Evolutionary conservation across 192 early-diverging fungal genomes (phyloP).

Genomic region (Podila epicladia): DNA sequence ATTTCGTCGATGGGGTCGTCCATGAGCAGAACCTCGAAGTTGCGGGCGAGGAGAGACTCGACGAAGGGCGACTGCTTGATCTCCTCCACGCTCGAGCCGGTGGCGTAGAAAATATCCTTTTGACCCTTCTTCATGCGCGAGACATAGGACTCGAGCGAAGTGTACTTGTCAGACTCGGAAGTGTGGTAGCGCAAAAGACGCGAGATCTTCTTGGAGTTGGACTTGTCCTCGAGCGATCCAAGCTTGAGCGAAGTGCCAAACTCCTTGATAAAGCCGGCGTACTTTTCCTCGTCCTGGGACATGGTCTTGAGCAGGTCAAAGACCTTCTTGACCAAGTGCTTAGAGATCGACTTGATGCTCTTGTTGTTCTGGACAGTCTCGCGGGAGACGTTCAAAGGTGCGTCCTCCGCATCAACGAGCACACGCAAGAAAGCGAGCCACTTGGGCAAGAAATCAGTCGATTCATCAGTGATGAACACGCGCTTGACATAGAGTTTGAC

Average conservation of each 20-base stretch:
- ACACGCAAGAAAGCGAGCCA: conserved; percentile 95
- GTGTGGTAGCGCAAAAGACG: conserved; percentile 86
- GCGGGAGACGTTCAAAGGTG: conserved; percentile 98
- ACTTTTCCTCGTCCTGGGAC: conserved; percentile 74
- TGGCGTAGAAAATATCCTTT: conserved; percentile 89
- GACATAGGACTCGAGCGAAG: conserved; percentile 81
- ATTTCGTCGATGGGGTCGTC: conserved; percentile 81
- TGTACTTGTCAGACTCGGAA: conserved; percentile 62
- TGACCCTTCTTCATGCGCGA: conserved; percentile 91
- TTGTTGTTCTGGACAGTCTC: conserved; percentile 95
- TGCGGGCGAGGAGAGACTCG: conserved; percentile 87
- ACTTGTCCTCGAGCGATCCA: conserved; percentile 88
- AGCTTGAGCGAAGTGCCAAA: conserved; percentile 86
- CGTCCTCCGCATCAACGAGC: conserved; percentile 94
- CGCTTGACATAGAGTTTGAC: conserved; percentile 95
- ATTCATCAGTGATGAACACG: conserved; percentile 97
- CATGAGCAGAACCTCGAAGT: conserved; percentile 90
- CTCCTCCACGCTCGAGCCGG: conserved; percentile 75
- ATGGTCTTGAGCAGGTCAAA: conserved; percentile 86
- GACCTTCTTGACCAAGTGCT: conserved; percentile 89
- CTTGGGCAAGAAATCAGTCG: conserved; percentile 84
- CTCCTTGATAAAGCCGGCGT: conserved; percentile 73
- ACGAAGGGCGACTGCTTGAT: conserved; percentile 89
- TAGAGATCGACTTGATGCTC: conserved; percentile 82
- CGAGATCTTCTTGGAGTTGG: conserved; percentile 76